Evolutionary conservation across 2,329 filamentous ascomycete genomes (phyloP), one percentile per base, ranked within the genome.

Genomic region (Cladophialophora bantiana): DNA sequence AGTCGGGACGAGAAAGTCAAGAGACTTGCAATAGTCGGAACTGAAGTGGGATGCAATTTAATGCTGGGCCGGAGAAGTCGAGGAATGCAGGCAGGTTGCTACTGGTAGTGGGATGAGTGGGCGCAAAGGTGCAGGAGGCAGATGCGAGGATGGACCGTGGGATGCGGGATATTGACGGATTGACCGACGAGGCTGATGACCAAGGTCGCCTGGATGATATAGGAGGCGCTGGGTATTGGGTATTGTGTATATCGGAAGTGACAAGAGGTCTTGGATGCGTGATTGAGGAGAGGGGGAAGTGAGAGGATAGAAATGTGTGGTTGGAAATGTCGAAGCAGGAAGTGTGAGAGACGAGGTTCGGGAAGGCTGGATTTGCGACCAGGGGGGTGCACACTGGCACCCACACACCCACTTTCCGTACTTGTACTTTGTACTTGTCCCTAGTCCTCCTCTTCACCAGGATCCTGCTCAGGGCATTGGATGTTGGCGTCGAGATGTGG

Each of bases 301-400:
- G 59, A 45, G 59, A 62, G 52, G n/a, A 45, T 61, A 62, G 36
- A 62, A 60, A 65, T 59, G 53, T 45, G 20, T 60, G 62, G 45
- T 50, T 38, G 62, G 53, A 55, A 48, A 48, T 38, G 50, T 64
- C 59, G 62, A 65, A 50, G 63, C 63, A 65, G 57, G 57, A 52
- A 65, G 20, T 45, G 57, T 61, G 48, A 36, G 62, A 65, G 62
- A 42, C 42, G 15, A 60, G 63, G 31, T 34, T 58, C 34, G 12
- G 61, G 61, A 58, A 64, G 61, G 61, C 61, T 64, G 61, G 61
- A 26, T 40, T 58, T 50, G 54, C 61, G 62, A 65, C 53, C n/a
- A 38, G 55, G 55, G 55, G 31, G n/a, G 52, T 62, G 35, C 35
- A 48, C 36, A n/a, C 34, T 15, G 36, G 55, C 31, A 60, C 32